Evolutionary conservation across 176 grass and related monocot species (phyloP).

Genomic region (Lolium rigidum): DNA sequence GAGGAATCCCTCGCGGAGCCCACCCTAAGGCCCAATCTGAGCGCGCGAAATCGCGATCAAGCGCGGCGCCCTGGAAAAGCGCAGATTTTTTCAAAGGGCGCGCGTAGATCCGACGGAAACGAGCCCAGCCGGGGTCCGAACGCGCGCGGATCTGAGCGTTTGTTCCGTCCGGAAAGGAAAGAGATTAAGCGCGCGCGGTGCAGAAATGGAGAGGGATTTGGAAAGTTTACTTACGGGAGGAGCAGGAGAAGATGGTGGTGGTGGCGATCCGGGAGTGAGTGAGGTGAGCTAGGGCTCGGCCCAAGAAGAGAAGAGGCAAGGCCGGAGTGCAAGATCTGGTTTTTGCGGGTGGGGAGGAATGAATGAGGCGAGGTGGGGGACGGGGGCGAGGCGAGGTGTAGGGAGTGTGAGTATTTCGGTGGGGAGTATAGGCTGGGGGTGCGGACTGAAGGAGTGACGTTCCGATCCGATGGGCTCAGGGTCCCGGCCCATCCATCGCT

Average conservation of each 20-base stretch:
- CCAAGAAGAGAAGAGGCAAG: slow-evolving; percentile 45
- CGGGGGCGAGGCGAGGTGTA: background rate
- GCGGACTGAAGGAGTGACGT: background rate
- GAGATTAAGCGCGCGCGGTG: background rate
- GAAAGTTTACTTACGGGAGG: slow-evolving; percentile 11
- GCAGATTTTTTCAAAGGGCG: background rate
- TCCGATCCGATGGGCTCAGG: slow-evolving; percentile 25
- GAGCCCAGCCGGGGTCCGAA: background rate
- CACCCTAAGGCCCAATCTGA: background rate
- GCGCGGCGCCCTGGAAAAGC: background rate
- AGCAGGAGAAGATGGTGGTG: background rate
- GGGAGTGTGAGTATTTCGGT: background rate
- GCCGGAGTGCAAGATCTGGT: slow-evolving; percentile 26
- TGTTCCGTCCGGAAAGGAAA: background rate
- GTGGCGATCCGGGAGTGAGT: background rate
- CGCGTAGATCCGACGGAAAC: background rate
- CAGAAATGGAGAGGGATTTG: background rate
- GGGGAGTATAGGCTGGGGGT: background rate
- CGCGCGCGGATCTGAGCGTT: slow-evolving; percentile 4
- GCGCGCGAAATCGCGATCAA: background rate
- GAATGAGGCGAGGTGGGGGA: background rate
- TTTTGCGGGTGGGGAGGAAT: background rate
- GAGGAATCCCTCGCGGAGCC: slow-evolving; percentile 9
- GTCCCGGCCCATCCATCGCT: slow-evolving; percentile 26
- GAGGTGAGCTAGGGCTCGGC: slow-evolving; percentile 32